phyloP scores from a whole-genome alignment of 805 yeast genomes.

The Candida coquimbonensis region DNA sequence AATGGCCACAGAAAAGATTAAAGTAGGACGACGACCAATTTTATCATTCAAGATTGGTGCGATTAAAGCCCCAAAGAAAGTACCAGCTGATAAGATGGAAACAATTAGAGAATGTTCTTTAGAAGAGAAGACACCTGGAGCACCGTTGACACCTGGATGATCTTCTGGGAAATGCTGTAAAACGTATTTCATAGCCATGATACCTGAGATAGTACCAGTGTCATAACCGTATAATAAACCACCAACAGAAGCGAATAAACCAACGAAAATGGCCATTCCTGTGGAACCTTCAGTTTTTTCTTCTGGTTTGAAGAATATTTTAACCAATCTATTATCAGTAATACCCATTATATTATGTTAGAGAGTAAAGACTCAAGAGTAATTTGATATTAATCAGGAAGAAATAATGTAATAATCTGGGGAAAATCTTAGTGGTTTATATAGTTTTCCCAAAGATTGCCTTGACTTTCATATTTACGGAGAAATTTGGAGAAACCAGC shows the following conservation, averaged over 20 bases:
- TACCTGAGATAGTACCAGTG: conserved; percentile 62
- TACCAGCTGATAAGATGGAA: conserved; percentile 64
- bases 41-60: conserved; percentile 53
- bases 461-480: too few relatives aligned
- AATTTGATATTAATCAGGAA: too few relatives aligned
- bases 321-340: conserved; percentile 5
- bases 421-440: too few relatives aligned
- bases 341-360: background rate
- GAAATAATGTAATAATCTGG: too few relatives aligned
- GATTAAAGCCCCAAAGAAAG: conserved; percentile 60
- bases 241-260: conserved; percentile 61
- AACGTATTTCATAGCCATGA: conserved; percentile 57
- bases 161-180: conserved; percentile 34
- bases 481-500: too few relatives aligned
- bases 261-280: conserved; percentile 41
- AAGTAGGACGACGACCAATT: conserved; percentile 47
- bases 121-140: conserved; percentile 31
- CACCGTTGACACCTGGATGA: background rate
- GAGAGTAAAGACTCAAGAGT: too few relatives aligned
- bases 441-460: too few relatives aligned
- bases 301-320: conserved; percentile 35
- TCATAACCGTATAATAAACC: conserved; percentile 65
- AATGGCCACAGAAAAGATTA: conserved; percentile 34
- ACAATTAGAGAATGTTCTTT: conserved; percentile 54
- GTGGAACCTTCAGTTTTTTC: conserved; percentile 45